phyloP scores from a whole-genome alignment of 352 stramenopile genomes.

The Phytophthora pinifolia region DNA sequence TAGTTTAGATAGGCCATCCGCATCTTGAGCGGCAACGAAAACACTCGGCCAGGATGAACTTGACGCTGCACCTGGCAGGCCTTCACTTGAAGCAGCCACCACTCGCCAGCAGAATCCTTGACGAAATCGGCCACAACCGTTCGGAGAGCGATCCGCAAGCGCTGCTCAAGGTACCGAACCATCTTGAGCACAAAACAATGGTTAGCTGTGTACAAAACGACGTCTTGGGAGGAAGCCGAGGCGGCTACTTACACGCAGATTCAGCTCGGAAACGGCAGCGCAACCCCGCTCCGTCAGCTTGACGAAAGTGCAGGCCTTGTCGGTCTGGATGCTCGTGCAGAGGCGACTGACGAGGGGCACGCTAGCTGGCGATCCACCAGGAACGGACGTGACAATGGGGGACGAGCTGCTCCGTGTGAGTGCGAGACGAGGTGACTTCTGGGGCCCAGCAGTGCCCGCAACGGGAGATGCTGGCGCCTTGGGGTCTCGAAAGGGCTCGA shows the following conservation, averaged over 20 bases:
- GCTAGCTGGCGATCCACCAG: slow-evolving; percentile 6
- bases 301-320: slow-evolving; percentile 76
- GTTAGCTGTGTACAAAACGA: neutral
- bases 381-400: slow-evolving; percentile 1
- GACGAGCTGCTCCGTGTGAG: slow-evolving; percentile 18
- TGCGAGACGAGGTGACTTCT: slow-evolving; percentile 13
- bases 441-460: slow-evolving; percentile 8
- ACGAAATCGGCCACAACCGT: slow-evolving; percentile 70
- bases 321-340: slow-evolving; percentile 62
- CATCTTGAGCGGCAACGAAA: slow-evolving; percentile 45
- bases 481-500: slow-evolving; percentile 42
- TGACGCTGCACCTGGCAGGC: slow-evolving; percentile 58
- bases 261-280: slow-evolving; percentile 65
- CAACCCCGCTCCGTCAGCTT: slow-evolving; percentile 79
- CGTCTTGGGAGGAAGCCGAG: neutral
- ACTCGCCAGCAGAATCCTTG: slow-evolving; percentile 65
- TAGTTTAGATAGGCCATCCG: slow-evolving; percentile 60
- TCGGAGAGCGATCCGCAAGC: slow-evolving; percentile 58
- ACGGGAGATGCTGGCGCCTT: slow-evolving; percentile 9
- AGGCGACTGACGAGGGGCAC: slow-evolving; percentile 50
- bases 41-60: slow-evolving; percentile 34
- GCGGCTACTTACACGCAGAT: slow-evolving; percentile 47
- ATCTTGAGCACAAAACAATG: slow-evolving; percentile 36
- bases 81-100: slow-evolving; percentile 85
- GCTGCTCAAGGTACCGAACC: slow-evolving; percentile 72